Conservation (phyloP, 2,329 filamentous ascomycete genomes). For the Diaporthe citrichinensis region DNA sequence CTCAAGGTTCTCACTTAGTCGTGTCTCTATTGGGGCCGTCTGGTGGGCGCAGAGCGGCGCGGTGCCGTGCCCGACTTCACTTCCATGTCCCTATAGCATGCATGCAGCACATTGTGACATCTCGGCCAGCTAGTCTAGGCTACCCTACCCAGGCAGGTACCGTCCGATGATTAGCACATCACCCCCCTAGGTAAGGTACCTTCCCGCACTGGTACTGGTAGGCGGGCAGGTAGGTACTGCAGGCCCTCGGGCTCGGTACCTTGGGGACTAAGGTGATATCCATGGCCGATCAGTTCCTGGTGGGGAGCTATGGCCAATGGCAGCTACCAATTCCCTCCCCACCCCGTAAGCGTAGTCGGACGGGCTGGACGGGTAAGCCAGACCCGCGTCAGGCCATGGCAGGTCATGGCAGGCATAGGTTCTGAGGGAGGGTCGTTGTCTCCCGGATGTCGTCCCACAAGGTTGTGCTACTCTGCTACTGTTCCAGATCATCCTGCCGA, state of each 20-base stretch:
- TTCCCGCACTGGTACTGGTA: neutral
- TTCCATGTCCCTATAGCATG: neutral
- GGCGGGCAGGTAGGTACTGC: neutral
- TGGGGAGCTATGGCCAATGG: slow-evolving; percentile 33
- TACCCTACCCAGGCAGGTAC: neutral
- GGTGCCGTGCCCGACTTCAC: neutral
- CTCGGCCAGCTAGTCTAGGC: neutral
- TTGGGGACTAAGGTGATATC: neutral
- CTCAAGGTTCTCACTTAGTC: slow-evolving; percentile 9
- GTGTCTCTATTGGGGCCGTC: slow-evolving; percentile 1
- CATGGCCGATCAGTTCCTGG: slow-evolving; percentile 8
- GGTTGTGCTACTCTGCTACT: neutral
- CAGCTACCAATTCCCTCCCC: slow-evolving; percentile 1
- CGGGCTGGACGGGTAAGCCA: slow-evolving; percentile 24
- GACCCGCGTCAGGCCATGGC: slow-evolving; percentile 33
- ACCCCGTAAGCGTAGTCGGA: neutral
- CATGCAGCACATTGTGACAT: neutral
- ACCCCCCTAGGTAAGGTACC: neutral
- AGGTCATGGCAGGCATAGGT: neutral
- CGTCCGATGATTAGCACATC: slow-evolving; percentile 4
- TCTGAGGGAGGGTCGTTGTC: neutral
- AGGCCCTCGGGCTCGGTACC: neutral
- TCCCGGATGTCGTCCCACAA: neutral
- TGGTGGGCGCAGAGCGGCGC: neutral
- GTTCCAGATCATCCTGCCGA: neutral